Conservation (phyloP, 345 rosid genomes). For the Gossypium raimondii region DNA sequence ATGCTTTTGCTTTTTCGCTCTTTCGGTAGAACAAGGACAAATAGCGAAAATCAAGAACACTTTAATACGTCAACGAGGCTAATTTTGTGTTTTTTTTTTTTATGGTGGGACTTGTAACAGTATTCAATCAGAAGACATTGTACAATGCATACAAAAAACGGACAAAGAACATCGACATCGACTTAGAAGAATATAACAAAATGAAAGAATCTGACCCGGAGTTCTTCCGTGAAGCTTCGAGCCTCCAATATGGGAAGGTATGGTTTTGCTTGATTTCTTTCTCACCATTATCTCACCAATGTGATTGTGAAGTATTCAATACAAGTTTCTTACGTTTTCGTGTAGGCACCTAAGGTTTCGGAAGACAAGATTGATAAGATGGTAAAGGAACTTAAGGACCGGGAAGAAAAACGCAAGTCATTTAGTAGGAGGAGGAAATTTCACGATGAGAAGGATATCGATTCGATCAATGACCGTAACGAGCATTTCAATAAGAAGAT, state of each 20-base stretch:
- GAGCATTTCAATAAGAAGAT: conserved; percentile 99
- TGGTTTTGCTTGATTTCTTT: not conserved
- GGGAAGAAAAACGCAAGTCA: conserved; percentile 67
- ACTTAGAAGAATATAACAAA: conserved; percentile 79
- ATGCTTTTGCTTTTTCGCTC: not conserved
- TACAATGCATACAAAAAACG: conserved; percentile 88
- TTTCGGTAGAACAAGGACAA: not conserved
- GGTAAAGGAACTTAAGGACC: conserved; percentile 78
- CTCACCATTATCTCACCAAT: not conserved
- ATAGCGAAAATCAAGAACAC: not conserved
- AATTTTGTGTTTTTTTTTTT: conserved; percentile 1
- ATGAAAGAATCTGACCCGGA: conserved; percentile 98
- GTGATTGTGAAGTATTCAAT: not conserved
- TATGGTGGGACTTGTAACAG: conserved; percentile 28
- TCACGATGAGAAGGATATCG: conserved; percentile 89
- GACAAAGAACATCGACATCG: conserved; percentile 66
- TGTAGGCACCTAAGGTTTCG: conserved; percentile 72
- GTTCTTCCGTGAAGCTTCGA: conserved; percentile 65
- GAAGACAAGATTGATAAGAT: conserved; percentile 79
- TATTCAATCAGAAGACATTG: conserved; percentile 82
- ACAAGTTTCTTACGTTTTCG: conserved; percentile 11
- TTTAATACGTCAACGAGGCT: conserved; percentile 5
- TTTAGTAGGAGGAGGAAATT: conserved; percentile 91
- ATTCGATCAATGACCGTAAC: conserved; percentile 95
- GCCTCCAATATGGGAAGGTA: conserved; percentile 14